A percentile compares a stretch with the other conserved stretches of the same genome.
Conservation (phyloP, 2,329 filamentous ascomycete genomes). For the Alternaria brassicicola region DNA sequence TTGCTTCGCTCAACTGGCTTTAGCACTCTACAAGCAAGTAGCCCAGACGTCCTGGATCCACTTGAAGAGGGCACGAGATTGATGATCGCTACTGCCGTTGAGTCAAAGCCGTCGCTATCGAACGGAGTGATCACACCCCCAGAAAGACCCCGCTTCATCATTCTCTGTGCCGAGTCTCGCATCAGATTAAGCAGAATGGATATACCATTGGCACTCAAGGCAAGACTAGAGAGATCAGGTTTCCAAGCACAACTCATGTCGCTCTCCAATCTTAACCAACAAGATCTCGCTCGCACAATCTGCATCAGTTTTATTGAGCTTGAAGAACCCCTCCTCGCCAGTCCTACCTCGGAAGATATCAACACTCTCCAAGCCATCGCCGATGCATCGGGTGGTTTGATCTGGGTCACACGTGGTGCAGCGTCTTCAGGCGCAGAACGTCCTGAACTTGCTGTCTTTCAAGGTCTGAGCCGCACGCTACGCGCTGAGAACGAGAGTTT, state of each 20-base stretch:
- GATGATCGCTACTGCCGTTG: constrained; percentile 19
- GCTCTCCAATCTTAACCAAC: constrained; percentile 7
- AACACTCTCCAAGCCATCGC: constrained; percentile 13
- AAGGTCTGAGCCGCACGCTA: constrained; percentile 18
- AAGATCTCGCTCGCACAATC: constrained; percentile 3
- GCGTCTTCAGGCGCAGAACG: constrained; percentile 12
- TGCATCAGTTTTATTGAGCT: constrained; percentile 24
- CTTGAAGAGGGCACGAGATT: constrained; percentile 21
- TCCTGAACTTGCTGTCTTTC: constrained; percentile 19
- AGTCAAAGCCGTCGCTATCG: constrained; percentile 3
- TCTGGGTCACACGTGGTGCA: constrained; percentile 30
- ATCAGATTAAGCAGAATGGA: constrained; percentile 12
- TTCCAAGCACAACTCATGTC: constrained; percentile 10
- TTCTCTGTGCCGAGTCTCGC: constrained; percentile 14
- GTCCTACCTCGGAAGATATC: constrained; percentile 3
- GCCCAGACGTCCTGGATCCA: constrained; percentile 16
- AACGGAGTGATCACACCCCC: constrained; percentile 11
- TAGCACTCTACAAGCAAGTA: constrained; percentile 23
- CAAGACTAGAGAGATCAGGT: constrained; percentile 6
- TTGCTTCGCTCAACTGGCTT: constrained; percentile 44
- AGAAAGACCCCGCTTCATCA: constrained; percentile 10
- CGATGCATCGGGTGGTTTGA: constrained; percentile 16
- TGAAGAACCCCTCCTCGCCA: constrained; percentile 12
- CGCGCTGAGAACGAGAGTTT: constrained; percentile 21
- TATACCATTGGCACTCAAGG: constrained; percentile 12